Conservation (phyloP, 805 yeast species). For the Myxozyma neotropica region DNA sequence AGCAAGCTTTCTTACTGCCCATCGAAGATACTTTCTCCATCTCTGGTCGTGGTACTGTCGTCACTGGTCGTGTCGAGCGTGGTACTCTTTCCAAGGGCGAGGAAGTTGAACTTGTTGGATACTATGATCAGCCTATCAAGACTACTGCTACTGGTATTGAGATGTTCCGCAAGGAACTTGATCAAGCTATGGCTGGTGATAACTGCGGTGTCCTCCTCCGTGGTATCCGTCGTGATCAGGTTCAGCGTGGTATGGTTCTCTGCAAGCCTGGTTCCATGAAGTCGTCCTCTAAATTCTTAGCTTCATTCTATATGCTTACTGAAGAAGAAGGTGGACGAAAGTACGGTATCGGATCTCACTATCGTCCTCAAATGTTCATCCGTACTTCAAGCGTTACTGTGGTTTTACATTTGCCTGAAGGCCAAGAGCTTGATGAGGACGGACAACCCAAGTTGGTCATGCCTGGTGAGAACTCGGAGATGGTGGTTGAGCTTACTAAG, state of each 20-base stretch:
- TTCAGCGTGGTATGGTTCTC: slow-evolving; percentile 95
- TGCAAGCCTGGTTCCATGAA: slow-evolving; percentile 90
- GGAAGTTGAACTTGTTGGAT: slow-evolving; percentile 96
- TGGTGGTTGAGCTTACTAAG: slow-evolving; percentile 85
- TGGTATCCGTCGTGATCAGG: slow-evolving; percentile 97
- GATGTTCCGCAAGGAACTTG: slow-evolving; percentile 99
- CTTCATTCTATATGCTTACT: slow-evolving; percentile 88
- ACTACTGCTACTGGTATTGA: slow-evolving; percentile 97
- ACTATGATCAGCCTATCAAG: slow-evolving; percentile 81
- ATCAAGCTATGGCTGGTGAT: slow-evolving; percentile 98
- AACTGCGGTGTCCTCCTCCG: slow-evolving; percentile 96
- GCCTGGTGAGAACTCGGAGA: slow-evolving; percentile 99
- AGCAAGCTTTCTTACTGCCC: slow-evolving; percentile 95
- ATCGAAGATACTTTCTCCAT: slow-evolving; percentile 97
- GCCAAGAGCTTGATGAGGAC: slow-evolving; percentile 35
- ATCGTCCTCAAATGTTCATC: slow-evolving; percentile 96
- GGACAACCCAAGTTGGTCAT: slow-evolving; percentile 54
- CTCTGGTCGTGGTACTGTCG: slow-evolving; percentile 99
- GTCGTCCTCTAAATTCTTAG: slow-evolving; percentile 91
- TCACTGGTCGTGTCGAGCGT: slow-evolving; percentile 98
- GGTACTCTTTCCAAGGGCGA: slow-evolving; percentile 97
- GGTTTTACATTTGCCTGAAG: slow-evolving; percentile 83
- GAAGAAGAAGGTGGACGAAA: slow-evolving; percentile 99
- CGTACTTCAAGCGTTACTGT: slow-evolving; percentile 97
- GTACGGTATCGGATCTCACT: slow-evolving; percentile 94